These are phyloP conservation scores for Torulaspora microellipsoides DNA, from an alignment of 805 yeast species.

Conservation along the genomic window DNA sequence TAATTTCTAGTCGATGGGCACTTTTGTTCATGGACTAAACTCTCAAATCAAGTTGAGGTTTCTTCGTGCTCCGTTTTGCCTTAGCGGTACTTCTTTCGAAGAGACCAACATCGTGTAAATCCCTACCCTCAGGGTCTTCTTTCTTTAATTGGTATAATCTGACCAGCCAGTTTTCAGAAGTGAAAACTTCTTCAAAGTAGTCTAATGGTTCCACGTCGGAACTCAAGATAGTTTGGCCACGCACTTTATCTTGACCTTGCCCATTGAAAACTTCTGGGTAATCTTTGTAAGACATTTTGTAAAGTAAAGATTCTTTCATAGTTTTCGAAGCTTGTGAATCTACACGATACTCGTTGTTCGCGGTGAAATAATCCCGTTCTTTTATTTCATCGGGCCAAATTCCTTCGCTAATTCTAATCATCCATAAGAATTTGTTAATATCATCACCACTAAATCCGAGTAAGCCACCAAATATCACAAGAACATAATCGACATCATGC, in stretches of 20 bases:
- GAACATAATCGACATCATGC: slow-evolving; percentile 92
- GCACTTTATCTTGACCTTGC: slow-evolving; percentile 75
- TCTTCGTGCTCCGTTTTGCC: slow-evolving; percentile 43
- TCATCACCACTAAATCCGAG: slow-evolving; percentile 96
- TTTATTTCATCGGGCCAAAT: slow-evolving; percentile 98
- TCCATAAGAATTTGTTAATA: slow-evolving; percentile 94
- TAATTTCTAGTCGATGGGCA: background rate
- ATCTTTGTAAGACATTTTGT: slow-evolving; percentile 89
- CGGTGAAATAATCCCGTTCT: slow-evolving; percentile 80
- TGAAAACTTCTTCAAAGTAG: slow-evolving; percentile 88
- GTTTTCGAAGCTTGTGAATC: slow-evolving; percentile 77
- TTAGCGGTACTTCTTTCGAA: slow-evolving; percentile 40
- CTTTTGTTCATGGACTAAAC: slow-evolving; percentile 12
- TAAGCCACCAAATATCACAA: slow-evolving; percentile 90
- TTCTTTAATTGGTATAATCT: slow-evolving; percentile 91
- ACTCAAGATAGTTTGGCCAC: slow-evolving; percentile 69
- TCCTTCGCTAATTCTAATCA: slow-evolving; percentile 98
- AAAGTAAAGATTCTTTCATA: slow-evolving; percentile 87
- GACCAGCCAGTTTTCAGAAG: slow-evolving; percentile 95
- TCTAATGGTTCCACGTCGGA: slow-evolving; percentile 52
- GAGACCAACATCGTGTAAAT: slow-evolving; percentile 51
- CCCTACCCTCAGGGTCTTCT: slow-evolving; percentile 81
- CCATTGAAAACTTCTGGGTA: slow-evolving; percentile 64
- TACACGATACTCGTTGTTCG: slow-evolving; percentile 81
- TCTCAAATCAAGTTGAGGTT: slow-evolving; percentile 52